These are phyloP conservation scores for Schizothecium vesticola DNA, from an alignment of 495 filamentous ascomycete genomes.

Conservation along the genomic window DNA sequence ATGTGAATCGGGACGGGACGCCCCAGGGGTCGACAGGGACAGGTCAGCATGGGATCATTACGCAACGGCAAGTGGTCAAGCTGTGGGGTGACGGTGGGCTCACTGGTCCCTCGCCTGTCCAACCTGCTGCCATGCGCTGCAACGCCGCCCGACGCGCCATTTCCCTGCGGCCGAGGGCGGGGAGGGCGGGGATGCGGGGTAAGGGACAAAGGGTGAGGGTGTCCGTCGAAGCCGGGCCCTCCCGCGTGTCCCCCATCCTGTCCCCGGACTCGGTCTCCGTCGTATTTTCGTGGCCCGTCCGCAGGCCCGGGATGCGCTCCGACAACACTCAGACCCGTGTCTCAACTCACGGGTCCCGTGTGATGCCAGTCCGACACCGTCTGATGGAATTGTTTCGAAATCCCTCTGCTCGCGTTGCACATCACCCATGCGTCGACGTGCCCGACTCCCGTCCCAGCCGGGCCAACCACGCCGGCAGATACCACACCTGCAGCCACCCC, in stretches of 20 bases:
- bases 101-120: neutral
- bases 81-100: constrained; percentile 7
- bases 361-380: neutral
- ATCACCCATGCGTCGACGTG: neutral
- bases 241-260: neutral
- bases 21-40: neutral
- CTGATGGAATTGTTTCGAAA: neutral
- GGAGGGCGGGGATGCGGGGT: constrained; percentile 2
- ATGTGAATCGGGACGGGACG: neutral
- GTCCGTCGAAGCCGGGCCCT: constrained; percentile 1
- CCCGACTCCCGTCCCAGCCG: neutral
- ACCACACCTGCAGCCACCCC: neutral
- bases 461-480: neutral
- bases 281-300: neutral
- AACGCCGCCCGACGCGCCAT: neutral
- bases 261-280: constrained; percentile 1
- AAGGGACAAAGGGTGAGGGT: neutral
- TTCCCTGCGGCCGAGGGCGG: constrained; percentile 1
- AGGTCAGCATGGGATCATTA: constrained; percentile 8
- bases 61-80: neutral
- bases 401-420: neutral
- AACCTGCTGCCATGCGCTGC: neutral
- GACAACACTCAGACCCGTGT: neutral
- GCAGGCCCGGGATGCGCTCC: neutral
- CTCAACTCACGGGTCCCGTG: neutral